Base-by-base conservation (phyloP, 331 rosid species). In the Pyrus hybrid region DNA sequence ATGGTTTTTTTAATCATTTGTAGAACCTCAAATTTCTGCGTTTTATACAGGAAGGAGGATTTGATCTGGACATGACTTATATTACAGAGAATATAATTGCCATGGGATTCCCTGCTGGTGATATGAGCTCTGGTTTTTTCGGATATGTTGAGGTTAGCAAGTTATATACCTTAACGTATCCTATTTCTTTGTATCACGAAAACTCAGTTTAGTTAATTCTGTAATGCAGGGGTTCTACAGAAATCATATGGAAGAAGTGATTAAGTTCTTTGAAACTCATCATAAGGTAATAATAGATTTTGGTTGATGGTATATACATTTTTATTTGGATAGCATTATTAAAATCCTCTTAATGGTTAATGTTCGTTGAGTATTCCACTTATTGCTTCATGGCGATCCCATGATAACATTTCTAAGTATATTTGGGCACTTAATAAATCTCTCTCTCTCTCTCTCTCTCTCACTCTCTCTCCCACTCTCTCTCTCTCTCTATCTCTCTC, bases 101-200 rank as follows among this genome's bases (percentile, higher is more conserved):
- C 53, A 95, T 95, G 99, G 99, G 99, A 54, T 95, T 95, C 83
- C 98, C 98, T 82, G 99, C 99, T 60, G 99, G 99, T 22, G 96
- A 95, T 81, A 83, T 92, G 96, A 92, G 99, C 87, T 95, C 99
- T 72, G 97, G 99, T 10, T 95, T 95, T 87, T 89, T 95, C 17
- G 94, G 98, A 76, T 95, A 92, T 82, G 93, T 95, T 56, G 99
- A 95, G 91, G 99, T 89, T 85, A 83, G 93, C 70, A 57, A 69
- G 63, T 76, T 62, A 28, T 63, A 71, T 70, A 76, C 35, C 77
- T 80, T 63, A 68, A 63, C 45, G 74, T 41, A 68, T 35, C 63
- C 32, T 70, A 32, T 72, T 41, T 67, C 41, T 53, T 35, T 68
- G 23, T 45, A 63, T 73, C 65, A 53, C 51, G 16, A 51, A 60